Evolutionary conservation across 495 filamentous ascomycete genomes (phyloP).

Genomic region (Aspergillus saccharolyticus): DNA sequence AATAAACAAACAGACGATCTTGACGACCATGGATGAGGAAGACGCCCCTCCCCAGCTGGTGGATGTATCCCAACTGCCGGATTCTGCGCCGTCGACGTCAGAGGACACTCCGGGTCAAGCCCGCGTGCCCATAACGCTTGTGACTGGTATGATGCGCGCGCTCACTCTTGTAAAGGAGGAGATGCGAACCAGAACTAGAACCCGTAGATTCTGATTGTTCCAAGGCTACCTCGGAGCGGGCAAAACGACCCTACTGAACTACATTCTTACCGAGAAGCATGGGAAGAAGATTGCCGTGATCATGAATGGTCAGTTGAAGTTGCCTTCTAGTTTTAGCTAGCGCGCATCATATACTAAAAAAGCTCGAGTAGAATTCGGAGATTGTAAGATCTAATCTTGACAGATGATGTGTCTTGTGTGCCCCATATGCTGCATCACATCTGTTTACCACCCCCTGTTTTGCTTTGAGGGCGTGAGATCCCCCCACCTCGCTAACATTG

Average conservation of each 20-base stretch:
- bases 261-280: conserved; percentile 88
- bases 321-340: neutral
- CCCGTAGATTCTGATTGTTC: conserved; percentile 3
- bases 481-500: no score
- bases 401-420: neutral
- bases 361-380: conserved; percentile 72
- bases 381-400: conserved; percentile 56
- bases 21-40: conserved; percentile 61
- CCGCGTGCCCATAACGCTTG: conserved; percentile 88
- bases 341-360: no score
- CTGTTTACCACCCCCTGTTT: no score
- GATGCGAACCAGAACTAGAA: neutral
- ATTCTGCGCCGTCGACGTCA: conserved; percentile 24
- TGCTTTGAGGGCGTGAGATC: no score
- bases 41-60: conserved; percentile 73
- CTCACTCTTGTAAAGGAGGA: neutral
- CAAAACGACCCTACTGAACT: conserved; percentile 93
- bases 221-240: conserved; percentile 84
- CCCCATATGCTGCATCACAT: conserved; percentile 3
- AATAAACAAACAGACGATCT: no score
- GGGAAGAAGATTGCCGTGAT: conserved; percentile 98
- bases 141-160: conserved; percentile 61
- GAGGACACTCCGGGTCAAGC: conserved; percentile 36
- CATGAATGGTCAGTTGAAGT: conserved; percentile 68
- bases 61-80: conserved; percentile 40